Evolutionary conservation across 306 rosid genomes (phyloP), one percentile per base, ranked within the genome.

Genomic region (Cucumis sativus): DNA sequence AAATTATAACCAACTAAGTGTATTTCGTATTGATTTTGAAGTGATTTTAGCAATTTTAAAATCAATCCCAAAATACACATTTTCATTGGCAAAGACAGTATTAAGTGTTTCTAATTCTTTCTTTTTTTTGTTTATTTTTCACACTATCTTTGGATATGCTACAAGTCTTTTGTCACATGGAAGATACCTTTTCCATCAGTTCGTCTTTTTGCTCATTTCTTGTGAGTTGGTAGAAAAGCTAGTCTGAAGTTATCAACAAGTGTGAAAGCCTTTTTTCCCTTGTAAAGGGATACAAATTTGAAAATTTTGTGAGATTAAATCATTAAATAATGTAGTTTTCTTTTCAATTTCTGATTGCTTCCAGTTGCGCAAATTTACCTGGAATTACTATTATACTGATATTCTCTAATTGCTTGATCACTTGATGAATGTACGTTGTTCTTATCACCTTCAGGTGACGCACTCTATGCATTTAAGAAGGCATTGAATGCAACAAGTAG

Each of bases 381-480:
- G 28, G 62, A n/a, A 21, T 76, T 74, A 17, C 68, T 23, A 5
- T 18, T 69, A 58, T 41, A 81, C 20, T 75, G 78, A 39, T 30
- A 54, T 81, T 40, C 55, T 70, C 49, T 45, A 68, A 39, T 83
- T 77, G 40, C 62, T 77, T 76, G 76, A 52, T 78, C 56, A 3
- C 73, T 40, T 67, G 66, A 56, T 77, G 83, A 80, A 80, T 77
- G 12, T 8, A 43, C 49, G 49, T 63, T 79, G n/a, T 49, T 65
- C 21, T 82, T 76, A 75, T 81, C 39, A 71, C 79, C 75, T 83
- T 75, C 90, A 96, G 99, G 98, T 78, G 96, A 91, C 76, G 99
- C 97, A 13, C 89, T 96, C 54, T 81, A 0, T 88, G 86, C 90
- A 41, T 83, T 96, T 86, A 91, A 43, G 80, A 4, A 0, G 10